These are phyloP conservation scores for Elongisporangium prolatum DNA, from an alignment of 352 stramenopile species.

Conservation along the genomic window DNA sequence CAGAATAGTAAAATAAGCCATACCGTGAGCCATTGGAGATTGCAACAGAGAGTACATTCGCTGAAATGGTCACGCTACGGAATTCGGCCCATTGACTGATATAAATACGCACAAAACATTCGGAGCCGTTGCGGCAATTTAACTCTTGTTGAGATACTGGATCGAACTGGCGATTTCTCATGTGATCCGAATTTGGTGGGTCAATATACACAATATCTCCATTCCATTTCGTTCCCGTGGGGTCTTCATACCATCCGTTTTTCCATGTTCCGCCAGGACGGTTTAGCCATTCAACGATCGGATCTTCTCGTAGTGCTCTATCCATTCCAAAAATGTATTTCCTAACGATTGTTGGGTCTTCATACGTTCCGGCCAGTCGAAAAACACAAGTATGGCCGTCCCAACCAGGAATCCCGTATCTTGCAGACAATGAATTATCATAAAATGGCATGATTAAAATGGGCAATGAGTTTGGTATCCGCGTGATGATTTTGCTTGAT, in stretches of 20 bases:
- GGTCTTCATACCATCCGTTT: neutral
- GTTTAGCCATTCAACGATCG: neutral
- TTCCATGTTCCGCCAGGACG: neutral
- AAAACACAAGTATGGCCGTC: conserved; percentile 11
- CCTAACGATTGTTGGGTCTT: neutral
- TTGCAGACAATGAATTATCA: too few relatives aligned
- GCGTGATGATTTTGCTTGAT: conserved; percentile 2
- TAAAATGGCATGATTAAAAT: conserved; percentile 12
- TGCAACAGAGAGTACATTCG: conserved; percentile 1
- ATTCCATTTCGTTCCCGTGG: too few relatives aligned
- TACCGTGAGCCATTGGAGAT: conserved; percentile 3
- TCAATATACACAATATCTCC: too few relatives aligned
- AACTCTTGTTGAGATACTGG: too few relatives aligned
- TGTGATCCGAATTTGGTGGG: too few relatives aligned
- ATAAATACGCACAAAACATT: too few relatives aligned
- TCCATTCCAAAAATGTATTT: neutral
- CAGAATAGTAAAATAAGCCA: conserved; percentile 18
- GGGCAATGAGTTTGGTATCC: conserved; percentile 4
- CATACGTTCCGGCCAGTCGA: conserved; percentile 5
- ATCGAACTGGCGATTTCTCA: too few relatives aligned
- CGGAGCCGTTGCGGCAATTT: too few relatives aligned
- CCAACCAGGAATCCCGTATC: conserved; percentile 9
- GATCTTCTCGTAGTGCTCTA: neutral
- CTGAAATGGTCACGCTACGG: too few relatives aligned
- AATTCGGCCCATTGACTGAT: too few relatives aligned